Conservation (phyloP, 2,329 filamentous ascomycete genomes). For the Albophoma yamanashiensis region DNA sequence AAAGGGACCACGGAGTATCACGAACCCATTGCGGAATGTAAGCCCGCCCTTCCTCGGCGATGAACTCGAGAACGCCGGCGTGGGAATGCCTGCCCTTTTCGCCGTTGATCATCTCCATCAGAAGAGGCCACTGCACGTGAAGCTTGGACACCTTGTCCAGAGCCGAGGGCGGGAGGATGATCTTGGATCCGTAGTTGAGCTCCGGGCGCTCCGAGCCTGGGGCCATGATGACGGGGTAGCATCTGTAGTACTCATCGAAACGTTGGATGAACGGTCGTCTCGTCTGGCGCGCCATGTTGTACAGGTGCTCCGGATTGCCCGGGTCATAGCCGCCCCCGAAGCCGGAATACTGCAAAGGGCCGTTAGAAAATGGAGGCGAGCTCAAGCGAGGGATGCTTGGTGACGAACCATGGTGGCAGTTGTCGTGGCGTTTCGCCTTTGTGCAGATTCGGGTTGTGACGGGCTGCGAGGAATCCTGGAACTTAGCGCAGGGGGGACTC, state of each 20-base stretch:
- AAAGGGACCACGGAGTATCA: slow-evolving; percentile 2
- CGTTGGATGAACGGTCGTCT: slow-evolving; percentile 52
- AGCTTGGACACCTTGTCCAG: slow-evolving; percentile 93
- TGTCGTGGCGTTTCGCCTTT: background rate
- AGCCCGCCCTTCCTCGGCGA: slow-evolving; percentile 91
- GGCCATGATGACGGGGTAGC: slow-evolving; percentile 91
- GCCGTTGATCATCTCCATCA: slow-evolving; percentile 93
- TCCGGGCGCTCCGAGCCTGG: slow-evolving; percentile 80
- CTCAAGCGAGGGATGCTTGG: background rate
- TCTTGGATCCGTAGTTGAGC: slow-evolving; percentile 94
- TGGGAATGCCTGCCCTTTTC: slow-evolving; percentile 72
- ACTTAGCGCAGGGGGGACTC: background rate
- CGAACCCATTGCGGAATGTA: slow-evolving; percentile 91
- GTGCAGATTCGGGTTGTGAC: background rate
- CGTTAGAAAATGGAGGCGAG: background rate
- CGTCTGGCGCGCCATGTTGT: slow-evolving; percentile 34
- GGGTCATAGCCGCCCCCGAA: slow-evolving; percentile 34
- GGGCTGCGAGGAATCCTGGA: background rate
- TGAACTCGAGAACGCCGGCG: slow-evolving; percentile 92
- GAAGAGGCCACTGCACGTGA: slow-evolving; percentile 93
- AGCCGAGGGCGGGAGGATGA: slow-evolving; percentile 91
- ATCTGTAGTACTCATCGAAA: slow-evolving; percentile 98
- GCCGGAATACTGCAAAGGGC: slow-evolving; percentile 19
- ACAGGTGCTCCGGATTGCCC: slow-evolving; percentile 36
- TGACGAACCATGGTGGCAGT: background rate